Percentiles rank a stretch among this genome's conserved stretches.
phyloP scores from a whole-genome alignment of 1,284 basidiomycete genomes.

The Microbotryum violaceum region DNA sequence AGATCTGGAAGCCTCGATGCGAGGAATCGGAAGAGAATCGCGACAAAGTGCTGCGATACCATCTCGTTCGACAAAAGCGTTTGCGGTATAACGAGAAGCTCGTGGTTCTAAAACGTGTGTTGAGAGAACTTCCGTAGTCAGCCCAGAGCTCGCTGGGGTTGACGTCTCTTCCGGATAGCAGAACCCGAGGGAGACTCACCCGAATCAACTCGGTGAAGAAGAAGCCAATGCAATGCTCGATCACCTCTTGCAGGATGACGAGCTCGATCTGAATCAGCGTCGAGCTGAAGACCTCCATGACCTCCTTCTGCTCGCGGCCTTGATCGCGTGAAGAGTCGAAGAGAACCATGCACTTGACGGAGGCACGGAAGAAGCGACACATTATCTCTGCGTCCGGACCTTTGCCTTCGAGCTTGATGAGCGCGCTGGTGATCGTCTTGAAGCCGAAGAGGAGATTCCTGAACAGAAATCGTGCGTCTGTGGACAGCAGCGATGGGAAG shows the following conservation, averaged over 20 bases:
- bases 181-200: conserved; percentile 31
- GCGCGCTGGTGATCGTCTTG: conserved; percentile 55
- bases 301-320: conserved; percentile 71
- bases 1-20: conserved; percentile 74
- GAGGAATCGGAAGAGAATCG: conserved; percentile 82
- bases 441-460: conserved; percentile 86
- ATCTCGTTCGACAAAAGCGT: conserved; percentile 73
- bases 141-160: conserved; percentile 33
- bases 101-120: conserved; percentile 50
- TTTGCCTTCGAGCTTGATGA: conserved; percentile 63
- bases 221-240: conserved; percentile 78
- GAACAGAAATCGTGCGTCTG: conserved; percentile 78
- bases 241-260: conserved; percentile 83
- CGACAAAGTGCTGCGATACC: conserved; percentile 83
- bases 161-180: conserved; percentile 36
- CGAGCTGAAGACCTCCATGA: conserved; percentile 74
- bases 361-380: conserved; percentile 77
- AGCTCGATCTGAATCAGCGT: conserved; percentile 74
- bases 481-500: neutral
- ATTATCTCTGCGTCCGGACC: conserved; percentile 76
- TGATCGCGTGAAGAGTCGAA: conserved; percentile 64
- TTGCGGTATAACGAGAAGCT: conserved; percentile 80
- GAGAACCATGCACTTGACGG: conserved; percentile 74
- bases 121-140: neutral
- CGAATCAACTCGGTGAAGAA: conserved; percentile 70